Evolutionary conservation across 352 stramenopile species (phyloP).

Genomic region (Globisporangium irregulare): DNA sequence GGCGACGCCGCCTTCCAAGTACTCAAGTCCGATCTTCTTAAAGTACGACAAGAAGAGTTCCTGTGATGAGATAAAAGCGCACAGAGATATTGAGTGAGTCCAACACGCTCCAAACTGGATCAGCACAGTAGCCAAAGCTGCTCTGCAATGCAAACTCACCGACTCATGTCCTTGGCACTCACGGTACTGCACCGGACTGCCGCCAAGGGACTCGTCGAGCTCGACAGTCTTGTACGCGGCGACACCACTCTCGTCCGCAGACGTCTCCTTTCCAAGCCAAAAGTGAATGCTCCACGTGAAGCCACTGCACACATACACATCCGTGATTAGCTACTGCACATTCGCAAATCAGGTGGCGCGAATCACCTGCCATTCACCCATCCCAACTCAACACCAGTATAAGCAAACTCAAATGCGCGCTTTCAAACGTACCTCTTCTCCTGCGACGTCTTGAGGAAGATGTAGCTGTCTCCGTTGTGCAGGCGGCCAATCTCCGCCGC

Average conservation of each 20-base stretch:
- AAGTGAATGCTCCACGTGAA: slow-evolving; percentile 94
- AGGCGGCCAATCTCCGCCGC: slow-evolving; percentile 81
- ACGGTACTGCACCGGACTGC: slow-evolving; percentile 91
- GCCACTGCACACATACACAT: slow-evolving; percentile 23
- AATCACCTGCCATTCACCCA: neutral
- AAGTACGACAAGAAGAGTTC: slow-evolving; percentile 94
- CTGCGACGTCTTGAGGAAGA: slow-evolving; percentile 89
- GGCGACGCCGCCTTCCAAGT: slow-evolving; percentile 91
- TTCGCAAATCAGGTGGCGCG: neutral
- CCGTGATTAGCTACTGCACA: neutral
- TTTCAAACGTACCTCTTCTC: slow-evolving; percentile 29
- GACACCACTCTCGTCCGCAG: slow-evolving; percentile 91
- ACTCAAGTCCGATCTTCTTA: slow-evolving; percentile 87
- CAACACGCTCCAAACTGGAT: neutral
- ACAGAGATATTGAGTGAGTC: neutral
- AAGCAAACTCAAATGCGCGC: neutral
- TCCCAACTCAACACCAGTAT: neutral
- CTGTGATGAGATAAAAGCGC: slow-evolving; percentile 18
- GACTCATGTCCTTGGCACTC: slow-evolving; percentile 78
- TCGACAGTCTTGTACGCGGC: slow-evolving; percentile 97
- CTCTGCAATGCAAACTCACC: slow-evolving; percentile 20
- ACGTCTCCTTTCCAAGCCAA: slow-evolving; percentile 93
- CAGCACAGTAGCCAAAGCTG: neutral
- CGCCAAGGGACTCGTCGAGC: slow-evolving; percentile 92
- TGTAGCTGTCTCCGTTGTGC: slow-evolving; percentile 96